Evolutionary conservation across 73 alveolate genomes (phyloP).

Genomic region (Tetrahymena thermophila): DNA sequence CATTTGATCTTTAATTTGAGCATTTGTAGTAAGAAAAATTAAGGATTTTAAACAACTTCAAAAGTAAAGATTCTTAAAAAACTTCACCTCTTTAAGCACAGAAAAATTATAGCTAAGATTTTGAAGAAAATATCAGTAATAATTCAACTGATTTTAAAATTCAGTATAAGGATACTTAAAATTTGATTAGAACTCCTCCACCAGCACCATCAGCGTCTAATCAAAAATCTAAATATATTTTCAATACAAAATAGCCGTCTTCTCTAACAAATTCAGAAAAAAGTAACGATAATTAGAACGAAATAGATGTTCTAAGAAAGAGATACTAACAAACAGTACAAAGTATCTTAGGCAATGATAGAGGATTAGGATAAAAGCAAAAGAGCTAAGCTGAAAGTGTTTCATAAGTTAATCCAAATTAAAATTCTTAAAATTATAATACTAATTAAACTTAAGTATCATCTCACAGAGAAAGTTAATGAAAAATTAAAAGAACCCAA

Average conservation of each 20-base stretch:
- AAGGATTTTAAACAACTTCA: neutral
- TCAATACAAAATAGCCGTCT: neutral
- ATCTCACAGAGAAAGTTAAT: neutral
- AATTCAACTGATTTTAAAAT: neutral
- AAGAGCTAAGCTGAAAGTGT: neutral
- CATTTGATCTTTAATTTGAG: neutral
- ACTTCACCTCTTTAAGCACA: neutral
- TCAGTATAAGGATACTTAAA: neutral
- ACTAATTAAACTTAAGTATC: neutral
- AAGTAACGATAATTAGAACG: neutral
- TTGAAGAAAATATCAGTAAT: neutral
- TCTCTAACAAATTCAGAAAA: neutral
- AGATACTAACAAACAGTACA: neutral
- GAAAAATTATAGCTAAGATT: neutral
- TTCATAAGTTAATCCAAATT: neutral
- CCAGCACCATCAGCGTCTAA: neutral
- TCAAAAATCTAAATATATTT: neutral
- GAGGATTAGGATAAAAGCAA: neutral
- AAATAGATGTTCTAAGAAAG: neutral
- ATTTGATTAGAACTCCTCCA: neutral
- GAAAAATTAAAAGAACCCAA: neutral
- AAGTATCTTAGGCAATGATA: neutral
- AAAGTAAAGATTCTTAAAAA: neutral
- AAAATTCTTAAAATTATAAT: neutral
- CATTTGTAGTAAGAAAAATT: neutral